Evolutionary conservation across 148 eudicot genomes (phyloP), one percentile per base, ranked within the genome.

Genomic region (Vaccinium darrowii): DNA sequence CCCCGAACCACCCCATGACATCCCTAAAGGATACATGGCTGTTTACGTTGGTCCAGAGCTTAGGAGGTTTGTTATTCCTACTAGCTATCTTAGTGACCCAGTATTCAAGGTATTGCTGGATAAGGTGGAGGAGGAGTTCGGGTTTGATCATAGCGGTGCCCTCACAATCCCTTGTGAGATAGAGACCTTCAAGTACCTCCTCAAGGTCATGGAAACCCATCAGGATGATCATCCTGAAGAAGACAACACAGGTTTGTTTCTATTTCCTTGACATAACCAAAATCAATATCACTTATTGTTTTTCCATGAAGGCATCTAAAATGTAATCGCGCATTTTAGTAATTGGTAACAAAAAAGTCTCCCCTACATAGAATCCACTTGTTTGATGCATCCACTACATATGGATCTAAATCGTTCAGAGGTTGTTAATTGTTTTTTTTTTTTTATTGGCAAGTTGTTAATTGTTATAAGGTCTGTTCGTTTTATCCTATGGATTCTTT

Each of bases 51-150:
- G 96, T 25, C 87, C 89, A 3, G 96, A 96, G 93, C 89, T 87
- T 12, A 89, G 95, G 82, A 93, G 98, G 89, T 96, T 94, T 83
- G 92, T 93, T 39, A 96, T 96, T 56, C 98, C 98, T 1, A 96
- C 94, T 33, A 83, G 84, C 73, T 94, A 94, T 87, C 93, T 96
- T 50, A 88, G 92, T 69, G 91, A 93, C 57, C 90, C 91, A 0
- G 84, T 91, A 27, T 96, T 96, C 82, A 93, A 91, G 85, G 90
- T 92, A 56, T 88, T 96, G 87, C 86, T 96, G 63, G 95, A 94
- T 80, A 93, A 96, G 86, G 97, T 88, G 0, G 98, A 93, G 90
- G 98, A 95, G 84, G 98, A 95, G 91, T 95, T 85, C 83, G 98
- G 98, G 56, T 95, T 91, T 78, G 93, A 94, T 87, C 98, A 96